Evolutionary conservation across 208 protist species (phyloP), one percentile per base, ranked within the genome.

Genomic region (Acanthamoeba sp.): DNA sequence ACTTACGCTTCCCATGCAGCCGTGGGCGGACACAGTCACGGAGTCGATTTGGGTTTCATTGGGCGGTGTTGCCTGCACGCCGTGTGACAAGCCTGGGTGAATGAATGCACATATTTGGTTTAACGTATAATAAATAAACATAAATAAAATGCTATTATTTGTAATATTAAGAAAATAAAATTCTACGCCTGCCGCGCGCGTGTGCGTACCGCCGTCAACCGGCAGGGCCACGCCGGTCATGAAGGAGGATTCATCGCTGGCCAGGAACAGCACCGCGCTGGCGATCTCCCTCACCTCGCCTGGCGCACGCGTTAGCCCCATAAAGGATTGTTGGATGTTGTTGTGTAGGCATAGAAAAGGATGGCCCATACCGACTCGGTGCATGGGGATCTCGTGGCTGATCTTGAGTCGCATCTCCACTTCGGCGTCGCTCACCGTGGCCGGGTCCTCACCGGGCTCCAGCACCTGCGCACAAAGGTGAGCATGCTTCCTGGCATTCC

Each of bases 331-430:
- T n/a, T n/a, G n/a, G n/a, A n/a, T n/a, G n/a, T n/a, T n/a, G n/a
- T n/a, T n/a, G n/a, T n/a, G n/a, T n/a, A n/a, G n/a, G n/a, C n/a
- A n/a, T n/a, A n/a, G n/a, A n/a, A n/a, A n/a, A 73, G 34, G 27
- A 29, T 10, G 3, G 6, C 9, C 64, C 27, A 12, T 73, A 38
- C 69, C 91, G 20, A 94, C 93, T 42, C 93, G 34, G 29, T 57
- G 36, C 93, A 94, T 94, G 55, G 93, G 93, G 22, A 94, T 88
- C 24, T 94, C 93, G 42, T 90, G 59, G 48, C 91, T 94, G 29
- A 93, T 73, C 45, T 45, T 48, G 27, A 94, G 42, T 18, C 93
- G 40, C 80, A 42, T 38, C 48, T 78, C 93, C 55, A 94, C 50
- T n/a, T 71, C 69, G 59, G 62, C 34, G 48, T 94, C 93, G 27